phyloP scores from a whole-genome alignment of 306 rosid genomes.

The Vicia villosa region DNA sequence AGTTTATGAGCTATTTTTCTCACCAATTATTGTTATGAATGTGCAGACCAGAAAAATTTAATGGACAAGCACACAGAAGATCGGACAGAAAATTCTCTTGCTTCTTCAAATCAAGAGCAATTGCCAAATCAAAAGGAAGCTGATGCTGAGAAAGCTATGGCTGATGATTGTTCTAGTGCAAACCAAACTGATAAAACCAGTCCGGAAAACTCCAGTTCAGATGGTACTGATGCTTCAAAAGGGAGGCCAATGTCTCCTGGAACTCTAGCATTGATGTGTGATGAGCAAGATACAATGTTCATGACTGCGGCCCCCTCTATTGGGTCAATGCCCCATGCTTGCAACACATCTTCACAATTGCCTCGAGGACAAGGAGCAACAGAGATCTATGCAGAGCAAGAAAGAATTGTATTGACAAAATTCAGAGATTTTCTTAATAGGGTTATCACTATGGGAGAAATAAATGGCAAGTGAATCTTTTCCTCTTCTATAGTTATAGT shows the following conservation, averaged over 20 bases:
- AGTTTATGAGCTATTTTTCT: constrained; percentile 33
- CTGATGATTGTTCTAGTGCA: constrained; percentile 82
- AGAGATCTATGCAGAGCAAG: constrained; percentile 88
- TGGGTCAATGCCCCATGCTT: constrained; percentile 59
- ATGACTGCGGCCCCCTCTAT: constrained; percentile 75
- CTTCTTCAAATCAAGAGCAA: constrained; percentile 74
- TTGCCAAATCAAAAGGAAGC: constrained; percentile 63
- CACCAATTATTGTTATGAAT: constrained; percentile 35
- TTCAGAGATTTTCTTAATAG: constrained; percentile 90
- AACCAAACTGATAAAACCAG: constrained; percentile 70
- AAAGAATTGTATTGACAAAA: constrained; percentile 71
- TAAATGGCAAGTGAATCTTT: constrained; percentile 75
- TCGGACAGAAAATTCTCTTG: constrained; percentile 67
- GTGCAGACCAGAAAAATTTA: constrained; percentile 67
- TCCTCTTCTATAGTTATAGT: constrained; percentile 21
- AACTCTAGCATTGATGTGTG: constrained; percentile 98
- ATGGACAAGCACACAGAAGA: constrained; percentile 65
- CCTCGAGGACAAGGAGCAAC: constrained; percentile 74
- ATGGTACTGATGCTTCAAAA: constrained; percentile 66
- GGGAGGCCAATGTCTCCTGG: constrained; percentile 97
- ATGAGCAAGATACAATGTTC: constrained; percentile 93
- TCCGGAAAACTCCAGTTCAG: constrained; percentile 74
- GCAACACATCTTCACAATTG: constrained; percentile 64
- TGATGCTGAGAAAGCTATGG: constrained; percentile 62
- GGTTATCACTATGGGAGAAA: constrained; percentile 93